These are phyloP conservation scores for Endocalyx cinctus DNA, from an alignment of 2,329 filamentous ascomycete genomes.

Conservation along the genomic window DNA sequence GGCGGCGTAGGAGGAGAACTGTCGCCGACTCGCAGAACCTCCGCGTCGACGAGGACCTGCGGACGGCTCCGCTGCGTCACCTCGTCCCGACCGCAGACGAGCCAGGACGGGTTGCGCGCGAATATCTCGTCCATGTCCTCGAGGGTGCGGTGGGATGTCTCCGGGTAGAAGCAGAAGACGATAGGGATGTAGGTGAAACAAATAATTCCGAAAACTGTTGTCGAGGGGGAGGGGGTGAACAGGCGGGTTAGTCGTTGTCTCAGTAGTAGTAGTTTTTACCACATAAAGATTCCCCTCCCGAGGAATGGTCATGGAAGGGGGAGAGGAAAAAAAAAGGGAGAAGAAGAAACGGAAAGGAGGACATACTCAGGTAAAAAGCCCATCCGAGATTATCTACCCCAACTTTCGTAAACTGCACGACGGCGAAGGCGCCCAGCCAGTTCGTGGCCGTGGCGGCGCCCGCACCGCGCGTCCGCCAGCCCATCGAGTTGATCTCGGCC, in stretches of 20 bases:
- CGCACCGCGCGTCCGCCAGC: constrained; percentile 36
- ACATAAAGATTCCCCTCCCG: too few relatives aligned
- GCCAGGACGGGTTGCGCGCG: constrained; percentile 22
- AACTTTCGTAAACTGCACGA: constrained; percentile 40
- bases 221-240: too few relatives aligned
- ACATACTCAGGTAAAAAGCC: constrained; percentile 38
- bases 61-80: constrained; percentile 33
- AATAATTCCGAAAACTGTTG: constrained; percentile 19
- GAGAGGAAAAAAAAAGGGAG: too few relatives aligned
- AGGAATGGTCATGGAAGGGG: too few relatives aligned
- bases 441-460: constrained; percentile 41
- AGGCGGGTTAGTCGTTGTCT: too few relatives aligned
- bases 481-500: constrained; percentile 37
- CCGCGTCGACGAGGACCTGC: constrained; percentile 30
- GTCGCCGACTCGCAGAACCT: too few relatives aligned
- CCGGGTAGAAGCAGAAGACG: constrained; percentile 41
- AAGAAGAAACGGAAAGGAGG: background rate
- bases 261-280: too few relatives aligned
- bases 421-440: constrained; percentile 38
- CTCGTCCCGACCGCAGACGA: constrained; percentile 28
- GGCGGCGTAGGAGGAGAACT: too few relatives aligned
- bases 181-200: constrained; percentile 28
- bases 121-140: constrained; percentile 49
- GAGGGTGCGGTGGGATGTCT: constrained; percentile 42
- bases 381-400: constrained; percentile 36